These are phyloP conservation scores for Nothophytophthora sp. DNA, from an alignment of 352 stramenopile species.

Conservation along the genomic window DNA sequence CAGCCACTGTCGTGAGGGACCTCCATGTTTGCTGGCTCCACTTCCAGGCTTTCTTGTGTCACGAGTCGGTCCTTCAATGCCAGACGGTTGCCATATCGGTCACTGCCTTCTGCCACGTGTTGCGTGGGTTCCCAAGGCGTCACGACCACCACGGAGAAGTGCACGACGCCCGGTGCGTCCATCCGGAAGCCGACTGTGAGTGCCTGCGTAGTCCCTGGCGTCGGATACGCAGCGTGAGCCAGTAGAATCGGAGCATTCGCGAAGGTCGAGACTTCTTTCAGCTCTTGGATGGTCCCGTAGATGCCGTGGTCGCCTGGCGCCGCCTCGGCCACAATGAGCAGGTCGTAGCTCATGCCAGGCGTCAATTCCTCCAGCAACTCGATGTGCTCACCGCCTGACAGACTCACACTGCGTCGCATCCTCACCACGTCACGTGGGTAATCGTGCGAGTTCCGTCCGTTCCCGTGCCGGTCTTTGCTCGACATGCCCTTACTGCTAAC, in stretches of 20 bases:
- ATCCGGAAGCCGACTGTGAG: constrained; percentile 69
- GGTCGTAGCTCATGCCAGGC: constrained; percentile 60
- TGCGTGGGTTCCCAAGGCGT: constrained; percentile 32
- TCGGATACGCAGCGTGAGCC: constrained; percentile 64
- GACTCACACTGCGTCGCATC: constrained; percentile 37
- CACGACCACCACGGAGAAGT: constrained; percentile 58
- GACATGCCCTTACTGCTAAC: constrained; percentile 53
- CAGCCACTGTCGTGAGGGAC: constrained; percentile 41
- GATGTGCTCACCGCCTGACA: constrained; percentile 29
- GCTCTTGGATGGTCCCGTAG: constrained; percentile 50
- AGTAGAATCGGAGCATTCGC: constrained; percentile 65
- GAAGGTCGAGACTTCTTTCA: constrained; percentile 59
- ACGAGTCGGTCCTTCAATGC: constrained; percentile 61
- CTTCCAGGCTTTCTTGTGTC: constrained; percentile 30
- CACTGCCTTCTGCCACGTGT: constrained; percentile 43
- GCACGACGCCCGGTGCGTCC: constrained; percentile 52
- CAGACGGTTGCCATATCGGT: constrained; percentile 65
- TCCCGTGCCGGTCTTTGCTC: constrained; percentile 13
- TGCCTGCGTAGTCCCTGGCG: constrained; percentile 40
- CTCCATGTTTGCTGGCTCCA: constrained; percentile 30
- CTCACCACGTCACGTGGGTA: constrained; percentile 67
- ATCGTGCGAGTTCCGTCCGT: constrained; percentile 40
- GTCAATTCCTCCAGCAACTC: constrained; percentile 67
- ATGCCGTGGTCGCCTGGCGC: constrained; percentile 47
- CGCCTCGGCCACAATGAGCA: constrained; percentile 64